These are phyloP conservation scores for Colletotrichum spinosum DNA, from an alignment of 2,329 filamentous ascomycete species.

Conservation along the genomic window DNA sequence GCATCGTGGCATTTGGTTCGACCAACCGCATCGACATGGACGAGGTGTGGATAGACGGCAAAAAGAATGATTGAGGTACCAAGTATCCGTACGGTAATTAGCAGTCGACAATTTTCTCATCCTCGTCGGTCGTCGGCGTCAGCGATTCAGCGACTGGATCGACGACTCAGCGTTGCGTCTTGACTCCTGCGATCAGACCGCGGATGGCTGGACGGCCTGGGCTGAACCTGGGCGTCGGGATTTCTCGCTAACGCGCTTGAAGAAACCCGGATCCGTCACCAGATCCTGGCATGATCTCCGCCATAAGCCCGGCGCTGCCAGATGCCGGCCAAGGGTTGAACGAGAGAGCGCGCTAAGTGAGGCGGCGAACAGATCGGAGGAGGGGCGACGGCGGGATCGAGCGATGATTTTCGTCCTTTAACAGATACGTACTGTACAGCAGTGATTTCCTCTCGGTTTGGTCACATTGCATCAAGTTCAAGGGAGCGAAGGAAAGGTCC, in stretches of 20 bases:
- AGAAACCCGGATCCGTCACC: slow-evolving; percentile 32
- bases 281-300: slow-evolving; percentile 37
- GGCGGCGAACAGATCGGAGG: slow-evolving; percentile 33
- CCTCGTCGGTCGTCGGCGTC: slow-evolving; percentile 19
- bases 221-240: slow-evolving; percentile 36
- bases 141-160: slow-evolving; percentile 28
- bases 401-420: no score
- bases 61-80: slow-evolving; percentile 7
- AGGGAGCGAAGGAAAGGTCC: background rate
- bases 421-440: no score
- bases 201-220: slow-evolving; percentile 20
- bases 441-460: no score
- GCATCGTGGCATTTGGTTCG: slow-evolving; percentile 13
- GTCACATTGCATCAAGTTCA: no score
- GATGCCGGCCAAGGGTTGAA: slow-evolving; percentile 28
- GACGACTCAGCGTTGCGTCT: slow-evolving; percentile 18
- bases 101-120: background rate
- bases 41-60: slow-evolving; percentile 25
- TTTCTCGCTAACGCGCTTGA: slow-evolving; percentile 35
- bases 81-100: background rate
- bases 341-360: slow-evolving; percentile 1
- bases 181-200: background rate
- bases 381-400: slow-evolving; percentile 1
- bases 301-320: slow-evolving; percentile 26
- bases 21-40: slow-evolving; percentile 18